These are phyloP conservation scores for Pythium vanterpoolii DNA, from an alignment of 352 stramenopile species.

Conservation along the genomic window DNA sequence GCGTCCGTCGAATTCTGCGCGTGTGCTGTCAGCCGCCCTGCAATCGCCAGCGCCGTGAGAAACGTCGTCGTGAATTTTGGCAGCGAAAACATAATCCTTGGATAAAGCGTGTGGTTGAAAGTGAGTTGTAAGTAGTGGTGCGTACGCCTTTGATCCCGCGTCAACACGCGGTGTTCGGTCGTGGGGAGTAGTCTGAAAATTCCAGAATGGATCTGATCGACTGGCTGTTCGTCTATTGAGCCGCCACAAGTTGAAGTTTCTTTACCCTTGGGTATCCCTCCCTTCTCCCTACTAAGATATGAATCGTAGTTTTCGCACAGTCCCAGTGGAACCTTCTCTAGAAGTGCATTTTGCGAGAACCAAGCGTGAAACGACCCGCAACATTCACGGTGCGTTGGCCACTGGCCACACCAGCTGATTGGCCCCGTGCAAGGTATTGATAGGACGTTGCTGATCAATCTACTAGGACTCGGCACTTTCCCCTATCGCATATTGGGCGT, in stretches of 20 bases:
- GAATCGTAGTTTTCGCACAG: too few relatives aligned
- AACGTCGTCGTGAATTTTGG: background rate
- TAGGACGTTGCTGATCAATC: background rate
- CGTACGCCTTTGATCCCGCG: constrained; percentile 1
- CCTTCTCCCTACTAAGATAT: too few relatives aligned
- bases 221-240: background rate
- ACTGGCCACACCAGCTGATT: background rate
- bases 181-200: background rate
- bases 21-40: background rate
- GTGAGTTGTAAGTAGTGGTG: too few relatives aligned
- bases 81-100: background rate
- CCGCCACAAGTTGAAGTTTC: background rate
- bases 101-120: too few relatives aligned
- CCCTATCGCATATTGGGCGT: background rate
- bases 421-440: background rate
- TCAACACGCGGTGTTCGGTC: background rate
- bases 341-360: background rate
- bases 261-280: too few relatives aligned
- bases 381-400: background rate
- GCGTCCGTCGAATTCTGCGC: too few relatives aligned
- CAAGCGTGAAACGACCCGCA: background rate
- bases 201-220: background rate
- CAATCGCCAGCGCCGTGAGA: background rate
- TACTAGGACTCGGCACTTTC: background rate
- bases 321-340: background rate